Conservation (phyloP, 176 grass and related monocot species). For the Oryza rufipogon region DNA sequence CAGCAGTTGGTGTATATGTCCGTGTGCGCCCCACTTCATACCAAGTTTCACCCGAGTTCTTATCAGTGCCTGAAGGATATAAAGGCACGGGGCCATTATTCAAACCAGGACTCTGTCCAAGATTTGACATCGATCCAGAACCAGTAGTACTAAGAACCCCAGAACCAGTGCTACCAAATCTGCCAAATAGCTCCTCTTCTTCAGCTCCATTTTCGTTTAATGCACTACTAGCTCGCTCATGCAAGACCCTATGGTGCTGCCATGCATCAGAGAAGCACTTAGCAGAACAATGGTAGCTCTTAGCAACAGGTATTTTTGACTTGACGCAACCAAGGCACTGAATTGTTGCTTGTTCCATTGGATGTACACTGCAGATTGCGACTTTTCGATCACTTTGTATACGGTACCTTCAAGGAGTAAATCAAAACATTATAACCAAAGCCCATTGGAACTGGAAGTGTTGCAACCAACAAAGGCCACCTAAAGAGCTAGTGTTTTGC, state of each 20-base stretch:
- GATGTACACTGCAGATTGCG: constrained; percentile 86
- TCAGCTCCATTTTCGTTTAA: constrained; percentile 88
- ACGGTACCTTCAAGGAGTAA: constrained; percentile 76
- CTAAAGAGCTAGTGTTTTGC: constrained; percentile 28
- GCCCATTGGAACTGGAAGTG: constrained; percentile 25
- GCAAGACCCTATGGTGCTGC: constrained; percentile 91
- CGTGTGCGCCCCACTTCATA: constrained; percentile 76
- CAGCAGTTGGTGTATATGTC: constrained; percentile 86
- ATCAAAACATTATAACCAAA: constrained; percentile 38
- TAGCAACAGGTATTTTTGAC: constrained; percentile 91
- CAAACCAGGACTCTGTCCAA: constrained; percentile 58
- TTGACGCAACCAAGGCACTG: constrained; percentile 95
- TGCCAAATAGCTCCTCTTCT: constrained; percentile 94
- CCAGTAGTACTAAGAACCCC: constrained; percentile 49
- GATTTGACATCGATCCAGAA: constrained; percentile 61
- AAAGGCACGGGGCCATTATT: constrained; percentile 62
- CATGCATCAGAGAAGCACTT: constrained; percentile 96
- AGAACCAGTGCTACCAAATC: constrained; percentile 60
- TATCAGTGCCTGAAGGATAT: constrained; percentile 61
- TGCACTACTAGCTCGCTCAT: constrained; percentile 82
- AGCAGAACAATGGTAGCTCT: constrained; percentile 93
- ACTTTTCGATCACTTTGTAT: constrained; percentile 88
- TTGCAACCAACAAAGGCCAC: constrained; percentile 8
- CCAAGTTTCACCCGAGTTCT: constrained; percentile 87
- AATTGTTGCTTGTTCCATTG: constrained; percentile 88